These are phyloP conservation scores for Cicer yamashitae DNA, from an alignment of 306 rosid genomes.

Conservation along the genomic window DNA sequence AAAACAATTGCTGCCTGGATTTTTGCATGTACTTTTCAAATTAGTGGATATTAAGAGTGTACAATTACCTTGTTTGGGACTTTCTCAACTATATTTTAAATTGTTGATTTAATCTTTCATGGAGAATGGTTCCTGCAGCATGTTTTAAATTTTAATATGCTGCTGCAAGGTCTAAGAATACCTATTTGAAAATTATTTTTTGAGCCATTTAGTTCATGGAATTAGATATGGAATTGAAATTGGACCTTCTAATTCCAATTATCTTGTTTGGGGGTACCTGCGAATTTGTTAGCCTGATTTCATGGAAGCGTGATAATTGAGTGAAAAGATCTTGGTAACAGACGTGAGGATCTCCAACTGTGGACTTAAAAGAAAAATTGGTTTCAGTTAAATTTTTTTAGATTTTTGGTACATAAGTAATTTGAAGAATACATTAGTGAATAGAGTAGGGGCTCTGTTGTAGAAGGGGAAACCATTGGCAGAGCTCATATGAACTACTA, in stretches of 20 bases:
- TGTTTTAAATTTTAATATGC: neutral
- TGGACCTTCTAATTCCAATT: neutral
- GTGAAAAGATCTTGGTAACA: no score
- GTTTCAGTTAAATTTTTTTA: no score
- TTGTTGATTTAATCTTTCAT: conserved; percentile 1
- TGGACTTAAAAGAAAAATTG: no score
- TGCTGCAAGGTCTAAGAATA: neutral
- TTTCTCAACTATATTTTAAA: neutral
- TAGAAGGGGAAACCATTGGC: neutral
- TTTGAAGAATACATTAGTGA: neutral
- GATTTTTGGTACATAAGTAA: neutral
- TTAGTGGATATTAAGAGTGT: neutral
- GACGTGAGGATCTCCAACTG: no score
- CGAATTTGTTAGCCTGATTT: neutral
- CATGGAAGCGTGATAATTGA: neutral
- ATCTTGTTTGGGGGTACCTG: neutral
- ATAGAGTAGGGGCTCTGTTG: neutral
- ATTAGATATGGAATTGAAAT: neutral
- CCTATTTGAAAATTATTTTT: conserved; percentile 17
- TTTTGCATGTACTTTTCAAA: neutral
- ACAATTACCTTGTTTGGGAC: neutral
- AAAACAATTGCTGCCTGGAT: conserved; percentile 3
- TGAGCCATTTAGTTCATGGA: neutral
- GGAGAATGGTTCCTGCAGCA: neutral
- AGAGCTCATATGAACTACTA: neutral